Base-by-base conservation (phyloP, 2,329 filamentous ascomycete genomes). In the Clonostachys solani region DNA sequence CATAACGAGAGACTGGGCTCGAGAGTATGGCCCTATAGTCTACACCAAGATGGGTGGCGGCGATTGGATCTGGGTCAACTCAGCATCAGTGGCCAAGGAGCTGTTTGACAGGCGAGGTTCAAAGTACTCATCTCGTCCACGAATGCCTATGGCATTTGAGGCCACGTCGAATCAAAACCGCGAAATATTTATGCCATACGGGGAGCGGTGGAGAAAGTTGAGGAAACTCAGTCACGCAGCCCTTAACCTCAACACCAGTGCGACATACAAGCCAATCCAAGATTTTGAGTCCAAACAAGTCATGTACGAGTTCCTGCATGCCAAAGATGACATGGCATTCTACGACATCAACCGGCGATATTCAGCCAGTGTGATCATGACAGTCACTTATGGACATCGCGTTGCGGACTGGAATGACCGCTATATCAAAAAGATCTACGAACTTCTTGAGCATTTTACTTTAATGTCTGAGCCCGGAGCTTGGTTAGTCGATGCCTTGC, bases 21-120 rank as follows among this genome's bases (percentile, higher is more conserved):
- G 12, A 15, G 36, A 38, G 36, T 38, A 38, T 38, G 36, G 36
- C 6, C 36, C 36, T 15, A 29, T 29, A 29, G 36, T 38, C 2
- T 38, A 38, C 36, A 15, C 12, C 2, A 15, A 7, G 6, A 38
- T 38, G 36, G 36, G 36, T 38, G 16, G 6, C 36, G 16, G 16
- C 15, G 36, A 15, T 17, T 15, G 15, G 36, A 38, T 38, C 16
- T 15, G 15, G 15, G 15, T 38, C 15, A 38, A 38, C 36, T 38
- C 36, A 17, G 36, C 15, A 15, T 17, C 64, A 45, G 68, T 66
- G 1, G 66, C 79, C 35, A 78, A 74, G 45, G 76, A 80, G 6
- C 55, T 81, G 5, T 50, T 81, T 3, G 78, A 80, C 47, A 73
- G 74, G 49, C 61, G 69, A 37, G 72, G 73, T 41, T 58, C 51